Conservation (phyloP, 2,329 filamentous ascomycete genomes). For the Talaromyces marneffei region DNA sequence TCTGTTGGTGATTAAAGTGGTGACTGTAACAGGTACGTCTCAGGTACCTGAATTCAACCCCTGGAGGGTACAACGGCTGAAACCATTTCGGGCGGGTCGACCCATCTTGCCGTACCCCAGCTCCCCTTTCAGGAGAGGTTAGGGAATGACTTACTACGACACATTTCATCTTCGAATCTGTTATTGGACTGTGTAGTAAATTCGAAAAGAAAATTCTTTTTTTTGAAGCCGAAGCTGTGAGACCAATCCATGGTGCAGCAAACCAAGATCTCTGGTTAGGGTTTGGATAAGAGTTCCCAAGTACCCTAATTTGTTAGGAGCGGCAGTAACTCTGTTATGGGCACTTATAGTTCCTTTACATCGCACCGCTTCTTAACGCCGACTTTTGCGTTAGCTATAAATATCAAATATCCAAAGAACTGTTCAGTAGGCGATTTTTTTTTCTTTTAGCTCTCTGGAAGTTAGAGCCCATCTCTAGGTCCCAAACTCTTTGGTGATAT, state of each 20-base stretch:
- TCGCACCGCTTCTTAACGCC: too few relatives aligned
- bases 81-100: background rate
- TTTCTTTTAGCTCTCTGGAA: too few relatives aligned
- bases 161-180: background rate
- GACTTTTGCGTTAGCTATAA: too few relatives aligned
- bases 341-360: too few relatives aligned
- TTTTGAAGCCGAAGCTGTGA: background rate
- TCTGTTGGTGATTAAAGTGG: background rate
- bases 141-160: background rate
- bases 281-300: background rate
- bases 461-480: too few relatives aligned
- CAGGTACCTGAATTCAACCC: background rate
- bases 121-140: background rate
- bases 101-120: background rate
- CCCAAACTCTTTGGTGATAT: too few relatives aligned
- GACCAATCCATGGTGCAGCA: background rate
- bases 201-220: background rate
- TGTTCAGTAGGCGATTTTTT: too few relatives aligned
- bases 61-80: background rate
- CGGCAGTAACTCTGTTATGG: too few relatives aligned
- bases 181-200: background rate
- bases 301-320: background rate
- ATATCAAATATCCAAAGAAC: too few relatives aligned
- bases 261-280: background rate
- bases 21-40: background rate